Evolutionary conservation across 169 alveolate genomes (phyloP).

Genomic region (Toxoplasma gondii): DNA sequence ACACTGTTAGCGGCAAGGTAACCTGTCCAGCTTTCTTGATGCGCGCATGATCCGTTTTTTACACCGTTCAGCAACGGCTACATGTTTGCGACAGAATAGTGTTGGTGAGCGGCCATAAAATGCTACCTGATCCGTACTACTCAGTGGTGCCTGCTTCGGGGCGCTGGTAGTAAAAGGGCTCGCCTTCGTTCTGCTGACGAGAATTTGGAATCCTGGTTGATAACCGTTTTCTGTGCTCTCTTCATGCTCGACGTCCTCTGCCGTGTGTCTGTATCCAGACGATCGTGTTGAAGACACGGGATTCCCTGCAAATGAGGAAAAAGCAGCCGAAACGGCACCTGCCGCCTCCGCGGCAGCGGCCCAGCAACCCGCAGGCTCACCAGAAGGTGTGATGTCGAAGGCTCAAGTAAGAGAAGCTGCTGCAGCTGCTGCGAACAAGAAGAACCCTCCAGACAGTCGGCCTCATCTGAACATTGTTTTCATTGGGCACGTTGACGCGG

Average conservation of each 20-base stretch:
- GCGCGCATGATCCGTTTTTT: too few relatives aligned
- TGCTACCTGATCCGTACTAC: too few relatives aligned
- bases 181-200: too few relatives aligned
- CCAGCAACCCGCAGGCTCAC: neutral
- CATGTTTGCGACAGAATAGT: too few relatives aligned
- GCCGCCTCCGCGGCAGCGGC: neutral
- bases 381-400: constrained; percentile 3
- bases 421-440: constrained; percentile 33
- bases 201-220: neutral
- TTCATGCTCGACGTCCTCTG: neutral
- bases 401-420: neutral
- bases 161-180: too few relatives aligned
- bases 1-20: too few relatives aligned
- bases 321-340: neutral
- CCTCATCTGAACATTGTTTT: constrained; percentile 95
- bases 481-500: constrained; percentile 99
- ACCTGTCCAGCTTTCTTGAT: too few relatives aligned
- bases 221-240: neutral
- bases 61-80: too few relatives aligned
- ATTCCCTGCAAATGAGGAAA: neutral
- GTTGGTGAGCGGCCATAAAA: too few relatives aligned
- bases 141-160: too few relatives aligned
- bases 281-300: neutral
- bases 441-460: constrained; percentile 80
- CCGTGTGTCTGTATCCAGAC: neutral